Conservation (phyloP, 176 grass and related monocot genomes). For the Oryza glumipatula region DNA sequence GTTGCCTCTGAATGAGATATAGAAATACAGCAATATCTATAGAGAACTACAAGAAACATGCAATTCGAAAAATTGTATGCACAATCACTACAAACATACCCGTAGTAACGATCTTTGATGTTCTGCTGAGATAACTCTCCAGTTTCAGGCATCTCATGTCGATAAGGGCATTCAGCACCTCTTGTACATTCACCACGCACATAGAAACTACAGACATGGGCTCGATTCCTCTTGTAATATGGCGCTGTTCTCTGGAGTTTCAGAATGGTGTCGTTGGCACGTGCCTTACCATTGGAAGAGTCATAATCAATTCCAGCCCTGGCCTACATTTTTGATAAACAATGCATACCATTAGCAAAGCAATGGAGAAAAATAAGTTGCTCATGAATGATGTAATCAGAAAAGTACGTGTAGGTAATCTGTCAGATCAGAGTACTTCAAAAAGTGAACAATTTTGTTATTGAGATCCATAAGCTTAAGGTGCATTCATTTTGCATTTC, state of each 20-base stretch:
- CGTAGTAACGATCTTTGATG: constrained; percentile 99
- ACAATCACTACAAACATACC: constrained; percentile 58
- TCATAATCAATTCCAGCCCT: constrained; percentile 97
- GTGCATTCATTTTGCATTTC: neutral
- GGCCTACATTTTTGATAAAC: constrained; percentile 59
- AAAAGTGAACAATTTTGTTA: neutral
- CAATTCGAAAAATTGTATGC: constrained; percentile 8
- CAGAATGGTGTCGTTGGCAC: constrained; percentile 88
- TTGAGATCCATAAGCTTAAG: neutral
- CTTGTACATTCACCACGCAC: constrained; percentile 95
- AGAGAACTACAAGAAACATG: constrained; percentile 8
- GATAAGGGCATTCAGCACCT: constrained; percentile 94
- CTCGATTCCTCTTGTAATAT: constrained; percentile 97
- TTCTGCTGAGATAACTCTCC: constrained; percentile 98
- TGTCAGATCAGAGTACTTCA: neutral
- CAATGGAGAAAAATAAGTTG: neutral
- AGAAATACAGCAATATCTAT: neutral
- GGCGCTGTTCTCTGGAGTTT: constrained; percentile 98
- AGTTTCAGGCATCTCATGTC: constrained; percentile 99
- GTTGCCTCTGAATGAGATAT: neutral
- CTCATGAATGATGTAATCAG: neutral
- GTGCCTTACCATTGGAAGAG: constrained; percentile 80
- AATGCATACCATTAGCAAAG: neutral
- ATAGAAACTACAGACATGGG: constrained; percentile 98
- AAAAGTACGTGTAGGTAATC: neutral